phyloP scores from a whole-genome alignment of 768 basidiomycete species.

The Guyanaporus albipodus region DNA sequence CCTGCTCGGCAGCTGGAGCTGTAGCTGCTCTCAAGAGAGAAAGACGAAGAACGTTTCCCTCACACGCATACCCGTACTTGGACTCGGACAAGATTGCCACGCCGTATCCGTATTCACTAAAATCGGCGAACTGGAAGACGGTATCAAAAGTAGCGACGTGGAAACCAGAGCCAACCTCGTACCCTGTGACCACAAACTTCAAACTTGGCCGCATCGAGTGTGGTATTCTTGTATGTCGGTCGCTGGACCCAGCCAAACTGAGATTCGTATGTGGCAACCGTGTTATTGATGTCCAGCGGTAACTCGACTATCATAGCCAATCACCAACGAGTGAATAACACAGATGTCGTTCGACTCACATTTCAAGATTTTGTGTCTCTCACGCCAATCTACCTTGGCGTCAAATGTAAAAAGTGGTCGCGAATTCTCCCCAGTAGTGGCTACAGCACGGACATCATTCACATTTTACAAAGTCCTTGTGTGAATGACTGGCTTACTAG shows the following conservation, averaged over 20 bases:
- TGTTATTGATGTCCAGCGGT: conserved; percentile 79
- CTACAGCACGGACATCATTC: conserved; percentile 30
- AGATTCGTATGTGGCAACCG: conserved; percentile 88
- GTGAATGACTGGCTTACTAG: conserved; percentile 41
- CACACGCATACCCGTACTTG: conserved; percentile 89
- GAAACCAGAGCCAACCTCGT: conserved; percentile 2
- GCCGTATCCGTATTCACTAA: conserved; percentile 94
- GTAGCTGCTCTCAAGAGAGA: conserved; percentile 91
- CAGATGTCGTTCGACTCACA: conserved; percentile 52
- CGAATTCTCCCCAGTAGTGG: conserved; percentile 58
- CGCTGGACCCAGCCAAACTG: conserved; percentile 89
- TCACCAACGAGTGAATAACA: not conserved
- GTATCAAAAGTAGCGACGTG: not conserved
- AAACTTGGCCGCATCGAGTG: conserved; percentile 88
- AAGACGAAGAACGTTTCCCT: conserved; percentile 81
- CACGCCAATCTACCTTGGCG: conserved; percentile 83
- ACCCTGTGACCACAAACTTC: conserved; percentile 98
- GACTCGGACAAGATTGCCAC: conserved; percentile 93
- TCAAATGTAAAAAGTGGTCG: conserved; percentile 80
- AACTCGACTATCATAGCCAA: conserved; percentile 63
- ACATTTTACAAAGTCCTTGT: not conserved
- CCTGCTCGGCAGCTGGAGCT: conserved; percentile 86
- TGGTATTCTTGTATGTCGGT: conserved; percentile 94
- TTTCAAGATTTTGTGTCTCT: conserved; percentile 87
- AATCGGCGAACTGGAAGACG: conserved; percentile 65